Evolutionary conservation across 2,329 filamentous ascomycete species (phyloP).

Genomic region (Blumeria hordei): DNA sequence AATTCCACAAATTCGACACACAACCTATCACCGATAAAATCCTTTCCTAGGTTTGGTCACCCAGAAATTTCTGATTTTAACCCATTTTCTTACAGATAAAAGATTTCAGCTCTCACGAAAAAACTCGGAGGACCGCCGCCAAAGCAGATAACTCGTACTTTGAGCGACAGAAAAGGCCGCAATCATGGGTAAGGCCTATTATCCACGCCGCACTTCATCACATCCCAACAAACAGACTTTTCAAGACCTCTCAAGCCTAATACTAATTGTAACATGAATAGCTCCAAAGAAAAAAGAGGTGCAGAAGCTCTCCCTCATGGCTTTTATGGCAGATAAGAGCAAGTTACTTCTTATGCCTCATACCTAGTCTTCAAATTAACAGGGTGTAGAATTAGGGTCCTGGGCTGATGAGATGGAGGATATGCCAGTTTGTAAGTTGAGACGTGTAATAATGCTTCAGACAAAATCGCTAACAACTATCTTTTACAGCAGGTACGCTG

Average conservation of each 20-base stretch:
- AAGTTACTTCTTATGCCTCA: conserved; percentile 20
- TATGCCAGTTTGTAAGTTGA: conserved; percentile 16
- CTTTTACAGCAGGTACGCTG: conserved; percentile 14
- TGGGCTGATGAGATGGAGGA: conserved; percentile 99
- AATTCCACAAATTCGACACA: too few species aligned
- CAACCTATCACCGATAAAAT: too few species aligned
- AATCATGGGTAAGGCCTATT: conserved; percentile 32
- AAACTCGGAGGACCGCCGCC: too few species aligned
- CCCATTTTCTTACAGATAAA: too few species aligned
- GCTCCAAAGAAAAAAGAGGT: conserved; percentile 74
- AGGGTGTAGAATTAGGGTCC: conserved; percentile 44
- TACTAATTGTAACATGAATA: conserved; percentile 16
- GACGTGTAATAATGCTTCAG: too few species aligned
- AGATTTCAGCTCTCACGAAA: too few species aligned
- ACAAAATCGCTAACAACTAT: conserved; percentile 8
- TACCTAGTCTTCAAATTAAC: conserved; percentile 16
- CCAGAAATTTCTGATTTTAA: too few species aligned
- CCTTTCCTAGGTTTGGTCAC: too few species aligned
- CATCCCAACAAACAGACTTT: not conserved
- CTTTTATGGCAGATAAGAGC: conserved; percentile 87
- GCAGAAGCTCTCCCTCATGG: conserved; percentile 93
- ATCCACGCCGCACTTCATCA: conserved; percentile 3
- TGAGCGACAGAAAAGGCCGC: conserved; percentile 19
- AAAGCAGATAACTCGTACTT: too few species aligned
- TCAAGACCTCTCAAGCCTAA: too few species aligned